Conservation (phyloP, 2,329 filamentous ascomycete genomes). For the Parastagonospora nodorum region DNA sequence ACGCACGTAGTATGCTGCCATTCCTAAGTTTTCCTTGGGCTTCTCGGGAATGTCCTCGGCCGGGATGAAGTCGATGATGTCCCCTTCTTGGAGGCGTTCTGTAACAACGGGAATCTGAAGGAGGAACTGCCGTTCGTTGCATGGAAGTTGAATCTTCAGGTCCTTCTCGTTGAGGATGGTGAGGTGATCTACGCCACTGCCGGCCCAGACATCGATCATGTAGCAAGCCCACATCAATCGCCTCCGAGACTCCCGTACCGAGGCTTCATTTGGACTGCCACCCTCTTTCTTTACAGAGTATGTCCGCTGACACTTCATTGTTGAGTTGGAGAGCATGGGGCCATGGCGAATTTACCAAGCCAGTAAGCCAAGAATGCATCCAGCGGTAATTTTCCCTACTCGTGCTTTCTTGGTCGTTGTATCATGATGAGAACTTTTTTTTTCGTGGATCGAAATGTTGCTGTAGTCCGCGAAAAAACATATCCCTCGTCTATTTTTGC, state of each 20-base stretch:
- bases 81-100: conserved; percentile 30
- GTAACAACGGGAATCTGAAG: conserved; percentile 39
- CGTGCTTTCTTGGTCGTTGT: conserved; percentile 41
- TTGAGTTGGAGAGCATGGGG: conserved; percentile 40
- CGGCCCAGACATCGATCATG: conserved; percentile 43
- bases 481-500: conserved; percentile 38
- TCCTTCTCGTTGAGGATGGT: conserved; percentile 41
- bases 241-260: conserved; percentile 34
- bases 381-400: conserved; percentile 38
- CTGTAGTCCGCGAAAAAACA: conserved; percentile 43
- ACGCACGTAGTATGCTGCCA: conserved; percentile 39
- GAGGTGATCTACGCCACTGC: conserved; percentile 40
- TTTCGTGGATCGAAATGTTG: conserved; percentile 36
- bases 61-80: conserved; percentile 30
- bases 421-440: conserved; percentile 37
- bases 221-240: conserved; percentile 44
- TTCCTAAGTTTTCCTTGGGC: conserved; percentile 37
- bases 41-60: conserved; percentile 33
- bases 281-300: conserved; percentile 33
- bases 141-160: conserved; percentile 40
- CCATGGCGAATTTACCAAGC: conserved; percentile 38
- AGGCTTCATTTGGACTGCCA: conserved; percentile 33
- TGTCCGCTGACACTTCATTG: conserved; percentile 33
- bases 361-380: conserved; percentile 37
- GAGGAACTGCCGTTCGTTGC: conserved; percentile 39